These are phyloP conservation scores for Jamesozyma rosinii DNA, from an alignment of 805 yeast genomes.

Conservation along the genomic window DNA sequence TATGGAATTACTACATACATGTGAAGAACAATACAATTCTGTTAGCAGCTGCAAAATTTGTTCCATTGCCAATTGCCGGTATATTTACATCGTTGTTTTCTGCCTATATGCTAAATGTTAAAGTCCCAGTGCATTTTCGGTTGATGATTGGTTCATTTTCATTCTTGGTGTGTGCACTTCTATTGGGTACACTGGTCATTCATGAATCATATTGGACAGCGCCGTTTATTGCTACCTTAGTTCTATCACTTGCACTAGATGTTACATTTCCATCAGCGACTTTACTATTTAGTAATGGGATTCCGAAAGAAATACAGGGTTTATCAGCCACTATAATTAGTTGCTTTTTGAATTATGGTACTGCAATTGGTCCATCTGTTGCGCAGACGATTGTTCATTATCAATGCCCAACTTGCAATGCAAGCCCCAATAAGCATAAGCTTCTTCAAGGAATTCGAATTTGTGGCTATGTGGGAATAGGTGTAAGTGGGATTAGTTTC, in stretches of 20 bases:
- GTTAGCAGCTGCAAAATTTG: slow-evolving; percentile 33
- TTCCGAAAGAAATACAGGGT: slow-evolving; percentile 54
- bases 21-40: slow-evolving; percentile 38
- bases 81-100: slow-evolving; percentile 37
- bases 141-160: neutral
- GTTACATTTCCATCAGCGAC: slow-evolving; percentile 61
- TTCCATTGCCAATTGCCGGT: slow-evolving; percentile 42
- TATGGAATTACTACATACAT: slow-evolving; percentile 38
- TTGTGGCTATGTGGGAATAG: slow-evolving; percentile 7
- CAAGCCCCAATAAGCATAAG: neutral
- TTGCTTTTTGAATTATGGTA: slow-evolving; percentile 56
- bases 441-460: slow-evolving; percentile 6
- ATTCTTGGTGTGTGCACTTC: neutral
- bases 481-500: slow-evolving; percentile 4
- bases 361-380: slow-evolving; percentile 51
- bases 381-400: slow-evolving; percentile 38
- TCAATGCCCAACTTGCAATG: slow-evolving; percentile 5
- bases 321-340: slow-evolving; percentile 57
- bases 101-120: slow-evolving; percentile 1
- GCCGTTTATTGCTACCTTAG: slow-evolving; percentile 41
- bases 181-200: neutral
- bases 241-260: slow-evolving; percentile 60
- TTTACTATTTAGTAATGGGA: slow-evolving; percentile 41
- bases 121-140: slow-evolving; percentile 6
- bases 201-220: slow-evolving; percentile 42